Base-by-base conservation (phyloP, 2,329 filamentous ascomycete genomes). In the Neopestalotiopsis rosae region DNA sequence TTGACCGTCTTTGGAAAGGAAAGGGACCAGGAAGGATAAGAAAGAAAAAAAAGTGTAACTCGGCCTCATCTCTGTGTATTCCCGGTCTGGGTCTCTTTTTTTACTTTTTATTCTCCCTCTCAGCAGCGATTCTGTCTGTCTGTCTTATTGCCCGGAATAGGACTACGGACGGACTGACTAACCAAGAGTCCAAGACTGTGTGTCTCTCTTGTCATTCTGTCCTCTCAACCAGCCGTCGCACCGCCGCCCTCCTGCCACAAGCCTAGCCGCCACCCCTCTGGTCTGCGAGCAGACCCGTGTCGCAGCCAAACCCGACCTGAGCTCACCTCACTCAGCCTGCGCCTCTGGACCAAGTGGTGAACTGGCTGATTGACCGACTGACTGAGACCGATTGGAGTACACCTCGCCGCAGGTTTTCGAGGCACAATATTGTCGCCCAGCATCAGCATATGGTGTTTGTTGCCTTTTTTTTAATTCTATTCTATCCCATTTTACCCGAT, bases 1-100 rank as follows among this genome's bases (percentile, higher is more conserved):
- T 69, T 69, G 69, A 70, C n/a, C 40, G 65, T 69, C 69, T 71
- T 70, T 52, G 63, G 66, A 68, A 59, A 10, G 49, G 14, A 56
- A 56, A 14, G 20, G 20, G 14, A 6, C 14, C 9, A 14, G 49
- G 14, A 56, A 7, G 20, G 14, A 14, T 12, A 14, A 56, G 14
- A 14, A 24, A 56, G 20, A 56, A 24, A 14, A 56, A 14, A 56
- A 17, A 17, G 17, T n/a, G 17, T 56, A 14, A 17, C 20, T 59
- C 30, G 30, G 20, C 24, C 20, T 14, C 17, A 20, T 9, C 5
- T 34, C 17, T 34, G 57, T 34, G 13, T 30, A 30, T 34, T 24
- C 10, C 57, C 57, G 45, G 45, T 20, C 45, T 13, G 45, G 45
- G 9, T 52, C n/a, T 52, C 20, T 52, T 49, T 52, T 52, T 20